Base-by-base conservation (phyloP, 306 rosid genomes). In the Ziziphus jujuba region DNA sequence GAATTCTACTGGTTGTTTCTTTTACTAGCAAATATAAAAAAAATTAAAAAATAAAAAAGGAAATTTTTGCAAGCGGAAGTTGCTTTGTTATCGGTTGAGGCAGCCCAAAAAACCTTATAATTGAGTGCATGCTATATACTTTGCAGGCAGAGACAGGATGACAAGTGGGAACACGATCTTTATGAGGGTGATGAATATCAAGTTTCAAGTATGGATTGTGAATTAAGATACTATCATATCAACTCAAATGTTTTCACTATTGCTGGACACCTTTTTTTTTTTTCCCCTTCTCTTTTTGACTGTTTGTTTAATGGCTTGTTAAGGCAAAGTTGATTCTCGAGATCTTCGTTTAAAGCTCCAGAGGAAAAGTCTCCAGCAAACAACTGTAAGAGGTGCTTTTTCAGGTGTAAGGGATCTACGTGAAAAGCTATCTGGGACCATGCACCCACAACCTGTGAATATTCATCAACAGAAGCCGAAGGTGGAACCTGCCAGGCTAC, bases 111-210 rank as follows among this genome's bases (percentile, higher is more conserved):
- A 62, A 17, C 6, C 7, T 58, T 16, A 10, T 59, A 38, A 70
- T 62, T 55, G 45, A 56, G 66, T 43, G 35, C 2, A 21, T 72
- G 67, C 50, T 61, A n/a, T 58, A 16, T 66, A 17, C 59, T 70
- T 83, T 79, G 62, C 89, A 95, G 99, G 88, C 83, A 76, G 67
- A 88, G 99, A 78, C 90, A 90, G 78, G 97, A 90, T 87, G 97
- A 85, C 83, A 90, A 87, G 74, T 95, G 99, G 99, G 97, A 95
- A 82, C 99, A 95, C 79, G 99, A 95, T 88, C 97, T 95, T 48
- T 95, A 81, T 73, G 84, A 84, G 23, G 67, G 72, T 55, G 86
- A 73, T 51, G 84, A 73, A 63, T 75, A 83, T 24, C 91, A 36
- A 61, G 73, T 70, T 76, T 80, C 92, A 79, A 88, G 99, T 95